A percentile compares a stretch with the other conserved stretches of the same genome.
Evolutionary conservation across 2,329 filamentous ascomycete genomes (phyloP).

Genomic region (Didymella sp.): DNA sequence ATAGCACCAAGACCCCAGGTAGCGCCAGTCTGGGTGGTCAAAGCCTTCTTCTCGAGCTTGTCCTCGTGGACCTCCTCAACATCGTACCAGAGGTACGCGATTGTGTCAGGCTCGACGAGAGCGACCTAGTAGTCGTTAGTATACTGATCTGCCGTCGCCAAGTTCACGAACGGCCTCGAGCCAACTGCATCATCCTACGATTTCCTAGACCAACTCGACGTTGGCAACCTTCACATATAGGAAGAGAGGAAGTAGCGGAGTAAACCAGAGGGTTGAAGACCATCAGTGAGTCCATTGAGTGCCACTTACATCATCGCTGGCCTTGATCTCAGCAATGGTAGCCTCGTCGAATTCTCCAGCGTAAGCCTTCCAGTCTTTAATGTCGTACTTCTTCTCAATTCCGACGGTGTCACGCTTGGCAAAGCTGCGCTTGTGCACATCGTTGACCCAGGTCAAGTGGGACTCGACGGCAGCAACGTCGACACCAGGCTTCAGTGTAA

Average conservation of each 20-base stretch:
- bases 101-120: constrained; percentile 25
- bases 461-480: constrained; percentile 36
- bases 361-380: constrained; percentile 55
- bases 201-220: not conserved
- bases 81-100: constrained; percentile 21
- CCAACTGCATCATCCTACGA: not conserved
- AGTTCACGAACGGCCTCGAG: not conserved
- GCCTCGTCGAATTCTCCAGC: constrained; percentile 56
- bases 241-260: not conserved
- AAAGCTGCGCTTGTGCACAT: constrained; percentile 50
- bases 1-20: constrained; percentile 36
- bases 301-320: constrained; percentile 24
- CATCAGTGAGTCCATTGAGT: not conserved
- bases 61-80: constrained; percentile 19
- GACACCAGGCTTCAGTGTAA: constrained; percentile 31
- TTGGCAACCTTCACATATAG: not conserved
- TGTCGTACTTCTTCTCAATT: constrained; percentile 54
- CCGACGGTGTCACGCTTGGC: constrained; percentile 44
- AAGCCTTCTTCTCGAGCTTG: constrained; percentile 22
- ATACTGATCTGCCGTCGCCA: not conserved
- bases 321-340: constrained; percentile 52
- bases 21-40: constrained; percentile 27
- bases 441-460: constrained; percentile 43
- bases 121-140: constrained; percentile 17
- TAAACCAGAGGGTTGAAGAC: not conserved